Conservation (phyloP, 371 early-diverging fungal genomes). For the Rhizopus sp. region DNA sequence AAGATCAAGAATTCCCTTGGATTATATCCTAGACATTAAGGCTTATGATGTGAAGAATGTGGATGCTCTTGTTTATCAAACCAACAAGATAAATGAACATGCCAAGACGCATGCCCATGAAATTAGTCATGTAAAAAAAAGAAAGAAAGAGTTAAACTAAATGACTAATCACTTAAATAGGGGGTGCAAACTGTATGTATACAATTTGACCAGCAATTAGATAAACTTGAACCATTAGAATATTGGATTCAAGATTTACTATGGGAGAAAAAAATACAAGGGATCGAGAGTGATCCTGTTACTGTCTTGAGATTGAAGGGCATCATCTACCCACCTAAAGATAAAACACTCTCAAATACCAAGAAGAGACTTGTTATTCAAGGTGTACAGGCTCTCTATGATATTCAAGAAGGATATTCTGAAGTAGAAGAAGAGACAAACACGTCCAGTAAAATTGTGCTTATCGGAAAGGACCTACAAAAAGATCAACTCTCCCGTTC, state of each 20-base stretch:
- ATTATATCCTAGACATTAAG: slow-evolving; percentile 75
- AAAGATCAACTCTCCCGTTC: slow-evolving; percentile 45
- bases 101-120: slow-evolving; percentile 39
- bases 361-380: slow-evolving; percentile 70
- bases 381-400: slow-evolving; percentile 92
- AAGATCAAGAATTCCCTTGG: slow-evolving; percentile 70
- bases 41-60: slow-evolving; percentile 65
- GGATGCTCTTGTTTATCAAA: slow-evolving; percentile 35
- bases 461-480: slow-evolving; percentile 68
- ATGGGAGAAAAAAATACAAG: slow-evolving; percentile 82
- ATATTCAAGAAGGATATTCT: slow-evolving; percentile 67
- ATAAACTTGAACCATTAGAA: slow-evolving; percentile 59
- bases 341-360: slow-evolving; percentile 17
- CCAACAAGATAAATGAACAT: slow-evolving; percentile 35
- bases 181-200: slow-evolving; percentile 58
- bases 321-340: slow-evolving; percentile 59
- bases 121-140: slow-evolving; percentile 40
- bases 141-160: slow-evolving; percentile 4
- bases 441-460: slow-evolving; percentile 61
- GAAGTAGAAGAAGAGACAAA: slow-evolving; percentile 43
- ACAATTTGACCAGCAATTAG: slow-evolving; percentile 40
- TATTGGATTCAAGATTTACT: slow-evolving; percentile 88
- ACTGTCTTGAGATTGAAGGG: slow-evolving; percentile 86
- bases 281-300: slow-evolving; percentile 28
- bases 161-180: slow-evolving; percentile 22